Evolutionary conservation across 2,329 filamentous ascomycete species (phyloP).

Genomic region (Thermomyces lanuginosus): DNA sequence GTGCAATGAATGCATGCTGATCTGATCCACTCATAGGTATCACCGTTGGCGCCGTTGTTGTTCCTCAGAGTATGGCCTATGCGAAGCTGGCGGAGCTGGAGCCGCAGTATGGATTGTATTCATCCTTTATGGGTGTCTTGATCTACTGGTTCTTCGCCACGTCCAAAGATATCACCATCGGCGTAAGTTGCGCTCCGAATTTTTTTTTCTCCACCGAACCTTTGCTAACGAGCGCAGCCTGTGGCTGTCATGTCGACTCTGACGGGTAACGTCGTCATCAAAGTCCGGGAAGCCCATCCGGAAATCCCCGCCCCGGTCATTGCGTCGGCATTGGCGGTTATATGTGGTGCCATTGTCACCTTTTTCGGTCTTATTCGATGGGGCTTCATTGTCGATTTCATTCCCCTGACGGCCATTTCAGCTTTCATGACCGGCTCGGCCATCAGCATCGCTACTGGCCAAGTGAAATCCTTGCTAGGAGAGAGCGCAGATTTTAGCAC

Average conservation of each 20-base stretch:
- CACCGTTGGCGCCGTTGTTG: slow-evolving; percentile 62
- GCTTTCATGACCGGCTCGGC: slow-evolving; percentile 97
- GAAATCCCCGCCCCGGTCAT: slow-evolving; percentile 45
- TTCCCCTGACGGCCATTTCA: slow-evolving; percentile 74
- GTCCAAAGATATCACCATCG: slow-evolving; percentile 96
- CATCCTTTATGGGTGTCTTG: slow-evolving; percentile 87
- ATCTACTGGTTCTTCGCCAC: slow-evolving; percentile 98
- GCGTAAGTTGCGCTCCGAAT: slow-evolving; percentile 38
- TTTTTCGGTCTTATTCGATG: slow-evolving; percentile 62
- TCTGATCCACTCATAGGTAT: slow-evolving; percentile 33
- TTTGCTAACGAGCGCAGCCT: slow-evolving; percentile 38
- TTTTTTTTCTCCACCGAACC: slow-evolving; percentile 4
- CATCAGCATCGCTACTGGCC: slow-evolving; percentile 70
- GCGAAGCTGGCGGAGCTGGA: slow-evolving; percentile 66
- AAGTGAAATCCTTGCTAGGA: slow-evolving; percentile 68
- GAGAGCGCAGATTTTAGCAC: slow-evolving; percentile 51
- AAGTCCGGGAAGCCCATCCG: slow-evolving; percentile 42
- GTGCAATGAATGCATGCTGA: not conserved
- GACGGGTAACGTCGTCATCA: slow-evolving; percentile 61
- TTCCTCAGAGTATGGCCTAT: slow-evolving; percentile 97
- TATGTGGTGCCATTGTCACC: slow-evolving; percentile 61
- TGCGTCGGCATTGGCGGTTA: slow-evolving; percentile 61
- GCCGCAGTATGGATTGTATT: slow-evolving; percentile 74
- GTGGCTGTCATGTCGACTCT: slow-evolving; percentile 92
- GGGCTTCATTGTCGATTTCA: slow-evolving; percentile 86